Percentiles rank a stretch among this genome's conserved stretches.
These are phyloP conservation scores for Naganishia liquefaciens DNA, from an alignment of 1,284 basidiomycete genomes.

Conservation along the genomic window DNA sequence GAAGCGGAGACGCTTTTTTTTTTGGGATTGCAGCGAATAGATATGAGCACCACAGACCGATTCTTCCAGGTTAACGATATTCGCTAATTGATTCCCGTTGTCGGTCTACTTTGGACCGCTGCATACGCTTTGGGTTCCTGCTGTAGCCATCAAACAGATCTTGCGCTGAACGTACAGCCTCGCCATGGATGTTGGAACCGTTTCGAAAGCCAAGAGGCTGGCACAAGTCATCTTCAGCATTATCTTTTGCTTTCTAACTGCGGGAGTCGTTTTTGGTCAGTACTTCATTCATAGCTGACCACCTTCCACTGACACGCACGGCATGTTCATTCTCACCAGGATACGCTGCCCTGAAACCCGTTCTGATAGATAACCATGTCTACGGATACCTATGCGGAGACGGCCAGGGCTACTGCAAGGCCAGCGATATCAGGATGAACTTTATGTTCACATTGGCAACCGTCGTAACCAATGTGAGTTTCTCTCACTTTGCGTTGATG, in stretches of 20 bases:
- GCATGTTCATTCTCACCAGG: slow-evolving; percentile 29
- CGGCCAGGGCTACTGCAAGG: slow-evolving; percentile 35
- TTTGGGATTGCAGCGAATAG: no score
- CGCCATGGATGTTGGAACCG: slow-evolving; percentile 20
- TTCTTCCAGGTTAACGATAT: no score
- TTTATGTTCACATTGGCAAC: slow-evolving; percentile 50
- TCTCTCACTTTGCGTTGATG: not conserved
- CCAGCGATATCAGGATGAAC: slow-evolving; percentile 45
- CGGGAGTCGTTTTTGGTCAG: slow-evolving; percentile 44
- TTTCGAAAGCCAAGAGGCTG: slow-evolving; percentile 28
- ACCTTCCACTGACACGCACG: not conserved
- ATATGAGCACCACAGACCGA: no score
- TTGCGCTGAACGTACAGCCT: not conserved
- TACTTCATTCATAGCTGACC: not conserved
- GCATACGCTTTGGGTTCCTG: no score
- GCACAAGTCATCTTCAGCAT: slow-evolving; percentile 38
- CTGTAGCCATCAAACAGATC: not conserved
- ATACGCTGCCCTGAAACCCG: slow-evolving; percentile 43
- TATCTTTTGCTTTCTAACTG: slow-evolving; percentile 42
- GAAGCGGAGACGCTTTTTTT: no score
- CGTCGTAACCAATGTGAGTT: slow-evolving; percentile 48
- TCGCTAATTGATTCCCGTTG: no score
- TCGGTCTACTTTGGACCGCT: no score
- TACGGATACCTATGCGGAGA: slow-evolving; percentile 38
- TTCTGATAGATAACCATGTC: slow-evolving; percentile 39